Base-by-base conservation (phyloP, 2,329 filamentous ascomycete genomes). In the Claviceps sp. region DNA sequence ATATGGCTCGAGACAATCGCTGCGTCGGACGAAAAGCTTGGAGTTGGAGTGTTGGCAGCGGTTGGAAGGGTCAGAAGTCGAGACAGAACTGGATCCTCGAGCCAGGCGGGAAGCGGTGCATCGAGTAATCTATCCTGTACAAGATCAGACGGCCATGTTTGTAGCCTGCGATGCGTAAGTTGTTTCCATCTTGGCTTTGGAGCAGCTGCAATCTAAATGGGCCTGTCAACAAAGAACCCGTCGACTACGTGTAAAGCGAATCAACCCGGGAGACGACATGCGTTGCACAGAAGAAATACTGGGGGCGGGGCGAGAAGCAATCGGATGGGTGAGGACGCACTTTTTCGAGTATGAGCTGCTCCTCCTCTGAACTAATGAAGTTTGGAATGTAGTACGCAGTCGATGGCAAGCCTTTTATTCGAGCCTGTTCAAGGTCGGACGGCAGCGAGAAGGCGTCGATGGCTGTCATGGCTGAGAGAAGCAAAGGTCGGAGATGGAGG, bases 111-210 rank as follows among this genome's bases (percentile, higher is more conserved):
- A 6, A 97, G 73, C 6, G 83, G 76, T 2, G 83, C 75, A 50
- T 84, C 81, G 24, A 97, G 74, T 1, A 98, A 78, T 16, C 80
- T 85, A 65, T 95, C 78, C 51, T 82, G 79, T 38, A 88, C 84
- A 9, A 97, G 79, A 52, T 88, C 80, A 2, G 87, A 93, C 1
- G 91, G 93, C 77, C 90, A 89, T 1, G 88, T 88, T 73, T 97
- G 90, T 1, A 98, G 79, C 43, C 91, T 84, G 52, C 93, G 86
- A 66, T 89, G 88, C n/a, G 85, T 81, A 52, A 98, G 83, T 48
- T 85, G 77, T 56, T 88, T 90, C 91, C 93, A 98, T 64, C 83
- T 78, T 26, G 86, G 84, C 56, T 82, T 83, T 26, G 87, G 85
- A 1, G 81, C 82, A 45, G 78, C 73, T 49, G 72, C 70, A 59